phyloP scores from a whole-genome alignment of 371 early-diverging fungal genomes.

The Polyrhizophydium stewartii region DNA sequence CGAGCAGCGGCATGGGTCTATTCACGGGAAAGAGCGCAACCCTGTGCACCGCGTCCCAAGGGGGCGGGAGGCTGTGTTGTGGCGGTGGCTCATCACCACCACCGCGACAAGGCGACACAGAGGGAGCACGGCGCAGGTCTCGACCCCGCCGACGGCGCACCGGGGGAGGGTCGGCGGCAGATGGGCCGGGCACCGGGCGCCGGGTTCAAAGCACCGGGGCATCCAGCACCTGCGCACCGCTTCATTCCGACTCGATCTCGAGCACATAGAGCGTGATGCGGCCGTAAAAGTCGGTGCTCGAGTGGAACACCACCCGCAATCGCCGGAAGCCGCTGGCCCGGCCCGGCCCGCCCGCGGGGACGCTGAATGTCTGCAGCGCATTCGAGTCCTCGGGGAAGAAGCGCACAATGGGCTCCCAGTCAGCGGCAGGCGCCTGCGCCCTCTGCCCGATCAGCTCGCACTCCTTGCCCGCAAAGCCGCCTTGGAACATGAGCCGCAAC shows the following conservation, averaged over 20 bases:
- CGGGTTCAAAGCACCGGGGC: too few species aligned
- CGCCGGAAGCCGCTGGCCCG: slow-evolving; percentile 14
- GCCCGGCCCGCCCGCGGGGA: slow-evolving; percentile 11
- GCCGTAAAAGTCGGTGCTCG: slow-evolving; percentile 86
- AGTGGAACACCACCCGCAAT: slow-evolving; percentile 66
- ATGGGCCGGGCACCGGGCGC: too few species aligned
- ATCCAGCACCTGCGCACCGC: background rate
- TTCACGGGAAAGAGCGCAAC: too few species aligned
- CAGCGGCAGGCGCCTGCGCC: slow-evolving; percentile 21
- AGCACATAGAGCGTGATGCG: slow-evolving; percentile 78
- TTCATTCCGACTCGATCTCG: slow-evolving; percentile 39
- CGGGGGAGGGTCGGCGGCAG: too few species aligned
- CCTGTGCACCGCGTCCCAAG: too few species aligned
- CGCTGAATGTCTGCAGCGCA: slow-evolving; percentile 42
- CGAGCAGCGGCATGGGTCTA: too few species aligned
- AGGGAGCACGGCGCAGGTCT: too few species aligned
- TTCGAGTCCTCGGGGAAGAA: slow-evolving; percentile 74
- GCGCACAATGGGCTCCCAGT: slow-evolving; percentile 41
- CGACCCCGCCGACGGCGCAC: too few species aligned
- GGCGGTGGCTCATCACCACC: too few species aligned
- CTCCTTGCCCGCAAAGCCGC: slow-evolving; percentile 84
- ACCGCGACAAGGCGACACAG: too few species aligned
- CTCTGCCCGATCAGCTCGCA: slow-evolving; percentile 42
- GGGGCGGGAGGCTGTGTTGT: too few species aligned
- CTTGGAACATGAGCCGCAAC: slow-evolving; percentile 77